These are phyloP conservation scores for Candida vaughaniae DNA, from an alignment of 805 yeast species.

Conservation along the genomic window DNA sequence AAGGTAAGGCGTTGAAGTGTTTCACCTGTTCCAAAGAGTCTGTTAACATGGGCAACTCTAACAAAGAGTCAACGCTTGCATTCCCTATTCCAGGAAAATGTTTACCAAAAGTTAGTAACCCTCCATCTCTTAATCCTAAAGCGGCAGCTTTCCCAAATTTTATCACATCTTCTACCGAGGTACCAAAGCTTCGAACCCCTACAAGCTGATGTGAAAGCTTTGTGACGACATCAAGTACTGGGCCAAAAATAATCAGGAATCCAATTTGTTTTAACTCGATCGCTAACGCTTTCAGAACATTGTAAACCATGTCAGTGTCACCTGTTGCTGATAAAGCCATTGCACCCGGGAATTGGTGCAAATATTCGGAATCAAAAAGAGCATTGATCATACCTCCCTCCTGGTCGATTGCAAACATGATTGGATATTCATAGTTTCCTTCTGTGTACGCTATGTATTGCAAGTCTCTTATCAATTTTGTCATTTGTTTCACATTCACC, in stretches of 20 bases:
- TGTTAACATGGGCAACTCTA: slow-evolving; percentile 58
- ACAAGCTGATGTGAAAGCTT: slow-evolving; percentile 55
- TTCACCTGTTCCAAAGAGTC: slow-evolving; percentile 55
- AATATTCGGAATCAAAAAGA: slow-evolving; percentile 48
- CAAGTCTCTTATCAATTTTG: slow-evolving; percentile 49
- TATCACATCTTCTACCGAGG: slow-evolving; percentile 57
- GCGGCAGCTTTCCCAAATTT: slow-evolving; percentile 53
- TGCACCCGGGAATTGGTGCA: slow-evolving; percentile 63
- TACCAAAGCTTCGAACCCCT: slow-evolving; percentile 62
- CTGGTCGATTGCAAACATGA: slow-evolving; percentile 58
- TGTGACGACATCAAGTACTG: slow-evolving; percentile 60
- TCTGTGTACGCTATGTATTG: slow-evolving; percentile 51
- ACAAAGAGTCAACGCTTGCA: slow-evolving; percentile 55
- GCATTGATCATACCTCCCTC: slow-evolving; percentile 66
- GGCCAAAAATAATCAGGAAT: slow-evolving; percentile 55
- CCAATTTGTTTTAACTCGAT: slow-evolving; percentile 54
- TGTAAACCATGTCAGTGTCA: slow-evolving; percentile 46
- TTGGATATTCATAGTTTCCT: slow-evolving; percentile 51
- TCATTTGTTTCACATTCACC: slow-evolving; percentile 47
- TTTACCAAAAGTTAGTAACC: slow-evolving; percentile 55
- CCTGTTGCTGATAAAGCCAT: slow-evolving; percentile 63
- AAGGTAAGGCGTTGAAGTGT: slow-evolving; percentile 51
- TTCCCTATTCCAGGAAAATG: slow-evolving; percentile 70
- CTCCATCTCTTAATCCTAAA: slow-evolving; percentile 53
- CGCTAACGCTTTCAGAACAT: slow-evolving; percentile 55